A percentile compares a stretch with the other conserved stretches of the same genome.
Evolutionary conservation across 805 yeast species (phyloP).

Genomic region (Teunomyces panamensis): DNA sequence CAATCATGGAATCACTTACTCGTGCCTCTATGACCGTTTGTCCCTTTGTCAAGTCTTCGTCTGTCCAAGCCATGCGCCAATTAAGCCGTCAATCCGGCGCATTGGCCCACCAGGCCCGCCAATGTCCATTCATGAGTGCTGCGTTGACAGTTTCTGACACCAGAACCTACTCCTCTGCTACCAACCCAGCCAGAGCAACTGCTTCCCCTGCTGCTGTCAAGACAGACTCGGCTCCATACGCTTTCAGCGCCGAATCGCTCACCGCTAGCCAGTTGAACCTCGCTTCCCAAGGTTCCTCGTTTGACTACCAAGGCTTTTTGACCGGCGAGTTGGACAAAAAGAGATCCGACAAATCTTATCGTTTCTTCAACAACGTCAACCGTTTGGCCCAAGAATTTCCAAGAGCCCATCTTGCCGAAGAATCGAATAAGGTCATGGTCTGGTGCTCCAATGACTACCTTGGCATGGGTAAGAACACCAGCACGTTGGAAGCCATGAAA

Average conservation of each 20-base stretch:
- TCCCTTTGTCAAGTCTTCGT: conserved; percentile 71
- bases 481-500: conserved; percentile 75
- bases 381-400: conserved; percentile 94
- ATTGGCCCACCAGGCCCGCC: conserved; percentile 58
- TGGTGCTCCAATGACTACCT: conserved; percentile 99
- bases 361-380: conserved; percentile 96
- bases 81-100: conserved; percentile 43
- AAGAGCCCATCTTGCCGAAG: conserved; percentile 75
- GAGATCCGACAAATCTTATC: conserved; percentile 85
- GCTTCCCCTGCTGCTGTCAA: conserved; percentile 48
- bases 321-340: conserved; percentile 66
- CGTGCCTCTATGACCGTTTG: conserved; percentile 76
- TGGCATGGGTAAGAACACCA: conserved; percentile 85
- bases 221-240: conserved; percentile 30
- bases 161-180: conserved; percentile 46
- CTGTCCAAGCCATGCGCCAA: conserved; percentile 58
- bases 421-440: conserved; percentile 85
- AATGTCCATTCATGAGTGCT: conserved; percentile 89
- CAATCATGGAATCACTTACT: conserved; percentile 73
- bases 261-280: conserved; percentile 22
- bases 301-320: conserved; percentile 72
- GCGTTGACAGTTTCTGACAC: conserved; percentile 36
- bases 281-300: conserved; percentile 49
- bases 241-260: conserved; percentile 28
- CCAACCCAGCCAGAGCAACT: conserved; percentile 44